Conservation (phyloP, 495 filamentous ascomycete genomes). For the Penicillium paxilli region DNA sequence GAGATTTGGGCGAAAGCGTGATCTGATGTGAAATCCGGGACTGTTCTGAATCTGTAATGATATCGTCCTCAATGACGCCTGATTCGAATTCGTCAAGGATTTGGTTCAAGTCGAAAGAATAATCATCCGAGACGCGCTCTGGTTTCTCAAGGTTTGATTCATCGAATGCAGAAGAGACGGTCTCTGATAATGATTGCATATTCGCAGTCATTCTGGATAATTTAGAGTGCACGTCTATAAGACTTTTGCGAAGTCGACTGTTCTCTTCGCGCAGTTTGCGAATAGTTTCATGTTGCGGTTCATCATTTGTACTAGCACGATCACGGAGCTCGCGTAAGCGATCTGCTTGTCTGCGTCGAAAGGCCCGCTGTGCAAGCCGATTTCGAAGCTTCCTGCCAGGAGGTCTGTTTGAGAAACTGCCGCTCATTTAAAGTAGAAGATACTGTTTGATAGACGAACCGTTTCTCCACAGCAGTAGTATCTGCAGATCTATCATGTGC, state of each 20-base stretch:
- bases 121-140: neutral
- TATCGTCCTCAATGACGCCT: neutral
- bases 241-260: conserved; percentile 1
- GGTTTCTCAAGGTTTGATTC: neutral
- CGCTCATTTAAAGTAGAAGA: too few species aligned
- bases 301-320: conserved; percentile 6
- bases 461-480: neutral
- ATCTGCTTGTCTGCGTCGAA: conserved; percentile 5
- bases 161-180: neutral
- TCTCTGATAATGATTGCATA: neutral
- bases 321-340: conserved; percentile 5
- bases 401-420: neutral
- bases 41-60: neutral
- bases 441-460: neutral
- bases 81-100: neutral
- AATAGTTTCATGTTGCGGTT: conserved; percentile 7
- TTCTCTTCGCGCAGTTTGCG: conserved; percentile 7
- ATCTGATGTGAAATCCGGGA: neutral
- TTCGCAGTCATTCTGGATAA: conserved; percentile 1
- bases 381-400: neutral
- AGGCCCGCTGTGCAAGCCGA: conserved; percentile 2
- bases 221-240: conserved; percentile 5
- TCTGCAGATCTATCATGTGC: neutral
- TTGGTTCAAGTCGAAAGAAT: neutral
- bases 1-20: neutral